Evolutionary conservation across 192 early-diverging fungal species (phyloP).

Genomic region (Nowakowskiella sp.): DNA sequence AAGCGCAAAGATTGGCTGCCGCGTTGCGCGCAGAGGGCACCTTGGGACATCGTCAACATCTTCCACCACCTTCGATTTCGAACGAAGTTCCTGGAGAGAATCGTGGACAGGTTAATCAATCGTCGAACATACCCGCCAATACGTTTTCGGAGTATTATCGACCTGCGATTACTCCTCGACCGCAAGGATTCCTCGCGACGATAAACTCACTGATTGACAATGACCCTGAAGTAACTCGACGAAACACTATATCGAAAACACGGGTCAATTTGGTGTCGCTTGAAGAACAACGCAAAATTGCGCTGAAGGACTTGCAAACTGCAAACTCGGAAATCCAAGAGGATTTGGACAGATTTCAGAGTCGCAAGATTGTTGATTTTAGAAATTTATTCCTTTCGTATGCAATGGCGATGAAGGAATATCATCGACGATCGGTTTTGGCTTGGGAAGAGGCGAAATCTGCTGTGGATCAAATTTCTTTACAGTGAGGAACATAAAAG

Average conservation of each 20-base stretch:
- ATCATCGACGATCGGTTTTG: slow-evolving; percentile 9
- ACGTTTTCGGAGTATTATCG: background rate
- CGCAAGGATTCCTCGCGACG: slow-evolving; percentile 36
- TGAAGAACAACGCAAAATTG: slow-evolving; percentile 69
- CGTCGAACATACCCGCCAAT: background rate
- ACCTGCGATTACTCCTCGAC: background rate
- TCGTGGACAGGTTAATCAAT: background rate
- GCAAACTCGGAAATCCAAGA: slow-evolving; percentile 75
- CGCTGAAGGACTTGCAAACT: slow-evolving; percentile 61
- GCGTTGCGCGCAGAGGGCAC: slow-evolving; percentile 64
- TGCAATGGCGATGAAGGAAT: slow-evolving; percentile 30
- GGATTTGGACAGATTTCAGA: slow-evolving; percentile 90
- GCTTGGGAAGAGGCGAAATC: slow-evolving; percentile 23
- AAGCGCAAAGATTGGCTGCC: slow-evolving; percentile 69
- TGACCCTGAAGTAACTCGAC: slow-evolving; percentile 81
- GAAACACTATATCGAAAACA: slow-evolving; percentile 80
- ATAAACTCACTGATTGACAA: slow-evolving; percentile 93
- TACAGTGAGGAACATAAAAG: no score
- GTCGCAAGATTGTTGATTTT: slow-evolving; percentile 83
- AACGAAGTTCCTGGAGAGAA: background rate
- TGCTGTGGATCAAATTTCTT: background rate
- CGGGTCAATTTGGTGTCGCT: slow-evolving; percentile 70
- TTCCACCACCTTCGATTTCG: background rate
- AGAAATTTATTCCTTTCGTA: slow-evolving; percentile 66
- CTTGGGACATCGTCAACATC: slow-evolving; percentile 2